Evolutionary conservation across 2,329 filamentous ascomycete species (phyloP).

Genomic region (Aspergillus tubingensis): DNA sequence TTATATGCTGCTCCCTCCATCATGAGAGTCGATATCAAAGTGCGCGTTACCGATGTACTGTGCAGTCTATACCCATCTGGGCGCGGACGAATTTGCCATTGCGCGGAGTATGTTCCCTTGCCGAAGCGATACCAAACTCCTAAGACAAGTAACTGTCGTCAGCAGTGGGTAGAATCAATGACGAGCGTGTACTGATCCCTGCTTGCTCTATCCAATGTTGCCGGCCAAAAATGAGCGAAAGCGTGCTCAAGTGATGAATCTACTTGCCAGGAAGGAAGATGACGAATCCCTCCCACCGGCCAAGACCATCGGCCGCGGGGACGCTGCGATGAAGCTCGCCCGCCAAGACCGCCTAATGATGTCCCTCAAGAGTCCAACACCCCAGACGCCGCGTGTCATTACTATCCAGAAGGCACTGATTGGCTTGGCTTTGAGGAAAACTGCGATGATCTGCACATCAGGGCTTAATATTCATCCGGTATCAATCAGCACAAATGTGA

Average conservation of each 20-base stretch:
- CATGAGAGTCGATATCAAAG: not conserved
- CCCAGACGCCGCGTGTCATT: constrained; percentile 5
- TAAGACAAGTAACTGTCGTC: not conserved
- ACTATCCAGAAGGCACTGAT: not conserved
- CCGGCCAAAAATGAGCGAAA: not conserved
- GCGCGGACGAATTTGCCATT: not conserved
- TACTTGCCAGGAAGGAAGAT: not conserved
- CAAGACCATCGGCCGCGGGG: constrained; percentile 1
- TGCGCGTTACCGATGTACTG: not conserved
- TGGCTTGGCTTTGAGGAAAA: not conserved
- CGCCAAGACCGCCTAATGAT: constrained; percentile 1
- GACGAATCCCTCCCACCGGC: constrained; percentile 4
- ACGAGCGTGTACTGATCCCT: not conserved
- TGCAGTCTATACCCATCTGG: not conserved
- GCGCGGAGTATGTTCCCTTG: not conserved
- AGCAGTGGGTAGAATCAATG: not conserved
- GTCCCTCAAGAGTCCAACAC: not conserved
- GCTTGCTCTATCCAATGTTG: not conserved
- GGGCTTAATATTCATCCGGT: not conserved
- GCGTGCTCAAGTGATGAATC: not conserved
- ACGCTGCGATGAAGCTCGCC: constrained; percentile 6
- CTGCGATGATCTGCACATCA: not conserved
- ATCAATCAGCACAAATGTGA: not conserved
- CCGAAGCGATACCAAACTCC: not conserved
- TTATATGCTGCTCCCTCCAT: not conserved